Conservation (phyloP, 2,329 filamentous ascomycete species). For the Pseudopithomyces maydicus region DNA sequence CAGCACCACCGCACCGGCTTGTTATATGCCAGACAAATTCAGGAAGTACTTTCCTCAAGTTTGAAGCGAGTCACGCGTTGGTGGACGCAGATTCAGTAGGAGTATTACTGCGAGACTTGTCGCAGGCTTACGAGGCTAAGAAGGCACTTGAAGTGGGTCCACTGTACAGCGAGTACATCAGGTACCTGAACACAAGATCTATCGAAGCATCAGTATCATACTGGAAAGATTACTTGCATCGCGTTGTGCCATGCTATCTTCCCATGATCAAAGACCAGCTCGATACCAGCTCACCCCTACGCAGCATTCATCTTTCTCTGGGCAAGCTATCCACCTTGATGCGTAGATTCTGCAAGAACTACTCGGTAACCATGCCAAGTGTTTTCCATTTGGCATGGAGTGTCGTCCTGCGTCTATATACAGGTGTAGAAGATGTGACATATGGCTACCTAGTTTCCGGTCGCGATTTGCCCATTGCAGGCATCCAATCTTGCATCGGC, state of each 20-base stretch:
- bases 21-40: constrained; percentile 3
- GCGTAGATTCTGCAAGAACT: constrained; percentile 38
- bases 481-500: constrained; percentile 50
- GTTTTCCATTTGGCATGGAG: constrained; percentile 28
- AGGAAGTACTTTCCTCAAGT: constrained; percentile 10
- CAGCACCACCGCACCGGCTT: constrained; percentile 22
- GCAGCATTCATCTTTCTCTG: constrained; percentile 8
- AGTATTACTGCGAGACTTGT: constrained; percentile 12
- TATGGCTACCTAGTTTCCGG: constrained; percentile 47
- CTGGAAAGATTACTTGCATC: constrained; percentile 12
- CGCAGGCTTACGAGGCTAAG: constrained; percentile 10
- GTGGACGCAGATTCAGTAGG: constrained; percentile 12
- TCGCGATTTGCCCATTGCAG: constrained; percentile 45
- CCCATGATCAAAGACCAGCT: constrained; percentile 1
- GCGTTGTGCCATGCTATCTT: constrained; percentile 12
- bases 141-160: constrained; percentile 15
- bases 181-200: constrained; percentile 6
- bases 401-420: constrained; percentile 30
- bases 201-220: constrained; percentile 1
- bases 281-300: constrained; percentile 13
- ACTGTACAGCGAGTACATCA: constrained; percentile 17
- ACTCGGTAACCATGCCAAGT: constrained; percentile 51
- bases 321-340: not conserved
- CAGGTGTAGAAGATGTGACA: constrained; percentile 32
- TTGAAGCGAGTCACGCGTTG: constrained; percentile 17